phyloP scores from a whole-genome alignment of 1,284 basidiomycete genomes.

The Athelia psychrophila region DNA sequence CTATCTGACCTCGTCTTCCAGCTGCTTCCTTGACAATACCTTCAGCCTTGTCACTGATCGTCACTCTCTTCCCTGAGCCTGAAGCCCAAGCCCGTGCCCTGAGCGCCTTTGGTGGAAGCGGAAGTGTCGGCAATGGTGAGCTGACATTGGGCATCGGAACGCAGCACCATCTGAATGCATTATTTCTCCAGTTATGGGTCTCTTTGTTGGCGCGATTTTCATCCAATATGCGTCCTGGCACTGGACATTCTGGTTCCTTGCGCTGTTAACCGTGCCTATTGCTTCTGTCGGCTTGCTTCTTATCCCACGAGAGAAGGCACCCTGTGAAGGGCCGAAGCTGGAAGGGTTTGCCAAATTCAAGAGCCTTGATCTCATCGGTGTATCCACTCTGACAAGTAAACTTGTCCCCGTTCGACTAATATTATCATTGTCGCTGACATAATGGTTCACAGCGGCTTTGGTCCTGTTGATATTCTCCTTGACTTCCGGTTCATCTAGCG shows the following conservation, averaged over 20 bases:
- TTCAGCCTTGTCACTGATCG: constrained; percentile 34
- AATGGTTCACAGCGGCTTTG: constrained; percentile 20
- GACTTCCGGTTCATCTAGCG: constrained; percentile 40
- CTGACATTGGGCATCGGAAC: too few species aligned
- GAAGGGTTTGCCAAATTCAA: constrained; percentile 18
- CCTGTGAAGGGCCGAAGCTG: neutral
- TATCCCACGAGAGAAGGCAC: constrained; percentile 19
- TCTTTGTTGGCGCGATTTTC: constrained; percentile 42
- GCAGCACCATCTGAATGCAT: neutral
- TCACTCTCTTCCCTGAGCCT: constrained; percentile 35
- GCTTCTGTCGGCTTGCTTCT: constrained; percentile 25
- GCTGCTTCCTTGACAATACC: constrained; percentile 29
- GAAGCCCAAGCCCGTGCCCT: constrained; percentile 32
- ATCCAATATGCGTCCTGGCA: constrained; percentile 30
- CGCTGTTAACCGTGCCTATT: constrained; percentile 29
- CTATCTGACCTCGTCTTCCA: constrained; percentile 5
- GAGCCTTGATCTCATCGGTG: constrained; percentile 39
- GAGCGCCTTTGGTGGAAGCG: constrained; percentile 29
- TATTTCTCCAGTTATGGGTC: constrained; percentile 31
- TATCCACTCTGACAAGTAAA: constrained; percentile 38
- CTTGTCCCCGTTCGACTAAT: neutral
- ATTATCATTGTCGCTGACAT: neutral
- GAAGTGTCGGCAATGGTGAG: constrained; percentile 37
- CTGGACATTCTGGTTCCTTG: constrained; percentile 33
- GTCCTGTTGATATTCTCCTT: constrained; percentile 48